Percentiles rank a stretch among this genome's conserved stretches.
Conservation (phyloP, 2,329 filamentous ascomycete species). For the Aspergillus transmontanensis region DNA sequence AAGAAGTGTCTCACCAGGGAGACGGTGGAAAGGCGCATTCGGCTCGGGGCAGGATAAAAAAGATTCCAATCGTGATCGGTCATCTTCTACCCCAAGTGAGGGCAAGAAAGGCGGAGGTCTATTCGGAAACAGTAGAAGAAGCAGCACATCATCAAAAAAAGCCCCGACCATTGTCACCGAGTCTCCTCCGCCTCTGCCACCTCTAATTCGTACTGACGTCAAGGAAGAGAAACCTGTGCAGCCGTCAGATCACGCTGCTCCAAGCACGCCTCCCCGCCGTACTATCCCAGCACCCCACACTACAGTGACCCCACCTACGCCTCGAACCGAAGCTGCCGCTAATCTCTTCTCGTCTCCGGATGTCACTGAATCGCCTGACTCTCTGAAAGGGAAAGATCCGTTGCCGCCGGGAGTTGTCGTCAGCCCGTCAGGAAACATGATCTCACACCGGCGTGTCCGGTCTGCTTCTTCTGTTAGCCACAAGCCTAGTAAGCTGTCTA, state of each 20-base stretch:
- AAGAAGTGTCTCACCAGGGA: constrained; percentile 69
- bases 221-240: constrained; percentile 27
- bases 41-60: constrained; percentile 54
- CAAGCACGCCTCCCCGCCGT: constrained; percentile 37
- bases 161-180: constrained; percentile 29
- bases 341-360: constrained; percentile 30
- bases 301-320: constrained; percentile 66
- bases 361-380: constrained; percentile 45
- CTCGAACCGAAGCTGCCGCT: constrained; percentile 43
- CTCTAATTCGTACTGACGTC: constrained; percentile 35
- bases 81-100: constrained; percentile 44
- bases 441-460: constrained; percentile 67
- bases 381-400: constrained; percentile 30
- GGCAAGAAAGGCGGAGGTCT: constrained; percentile 44
- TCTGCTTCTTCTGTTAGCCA: constrained; percentile 56
- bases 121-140: constrained; percentile 40
- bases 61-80: constrained; percentile 50
- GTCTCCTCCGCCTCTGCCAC: constrained; percentile 36
- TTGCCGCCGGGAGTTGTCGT: constrained; percentile 54
- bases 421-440: constrained; percentile 70
- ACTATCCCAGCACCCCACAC: constrained; percentile 46
- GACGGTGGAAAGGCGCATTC: constrained; percentile 73
- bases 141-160: constrained; percentile 38
- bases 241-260: constrained; percentile 26
- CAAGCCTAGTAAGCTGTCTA: constrained; percentile 85